Evolutionary conservation across 192 early-diverging fungal genomes (phyloP), one percentile per base, ranked within the genome.

Genomic region (Endogone sp.): DNA sequence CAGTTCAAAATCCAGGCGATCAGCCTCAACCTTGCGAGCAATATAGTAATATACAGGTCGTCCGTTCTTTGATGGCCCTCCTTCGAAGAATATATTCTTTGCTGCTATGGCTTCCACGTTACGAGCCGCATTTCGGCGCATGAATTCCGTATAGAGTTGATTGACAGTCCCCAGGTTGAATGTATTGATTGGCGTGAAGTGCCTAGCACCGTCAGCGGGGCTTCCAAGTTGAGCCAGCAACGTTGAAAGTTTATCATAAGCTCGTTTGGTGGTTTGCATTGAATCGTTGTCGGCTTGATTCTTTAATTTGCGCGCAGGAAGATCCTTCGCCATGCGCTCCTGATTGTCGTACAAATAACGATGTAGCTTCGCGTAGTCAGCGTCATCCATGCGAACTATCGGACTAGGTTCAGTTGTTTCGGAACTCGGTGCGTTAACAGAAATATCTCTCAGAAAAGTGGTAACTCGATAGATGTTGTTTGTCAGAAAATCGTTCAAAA

Each of bases 201-300:
- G 82, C n/a, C 81, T 79, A 22, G 79, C 66, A n/a, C 75, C 77
- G 25, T 94, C 91, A 10, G 93, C 86, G 6, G 92, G 90, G 54
- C 92, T 89, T n/a, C 95, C 96, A 10, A 98, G 81, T 67, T 93
- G 92, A 21, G 92, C 89, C 61, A 98, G 74, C 26, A 98, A 72
- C 57, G 88, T 92, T 3, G 93, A 92, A 2, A 98, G 83, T 58
- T 90, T 91, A 56, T 90, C 89, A 74, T 93, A 93, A 23, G 85
- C 71, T 11, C 88, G 83, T 72, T 91, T 92, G 1, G 74, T 68
- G 58, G 82, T 79, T 22, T 57, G 32, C 70, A 80, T 73, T 2
- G 56, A n/a, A 3, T 37, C 20, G 26, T 68, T 29, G 0, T 21
- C 20, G 2, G 25, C 23, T 31, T 56, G 49, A n/a, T 72, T 59